These are phyloP conservation scores for Auricularia heimuer DNA, from an alignment of 768 basidiomycete genomes.

Conservation along the genomic window DNA sequence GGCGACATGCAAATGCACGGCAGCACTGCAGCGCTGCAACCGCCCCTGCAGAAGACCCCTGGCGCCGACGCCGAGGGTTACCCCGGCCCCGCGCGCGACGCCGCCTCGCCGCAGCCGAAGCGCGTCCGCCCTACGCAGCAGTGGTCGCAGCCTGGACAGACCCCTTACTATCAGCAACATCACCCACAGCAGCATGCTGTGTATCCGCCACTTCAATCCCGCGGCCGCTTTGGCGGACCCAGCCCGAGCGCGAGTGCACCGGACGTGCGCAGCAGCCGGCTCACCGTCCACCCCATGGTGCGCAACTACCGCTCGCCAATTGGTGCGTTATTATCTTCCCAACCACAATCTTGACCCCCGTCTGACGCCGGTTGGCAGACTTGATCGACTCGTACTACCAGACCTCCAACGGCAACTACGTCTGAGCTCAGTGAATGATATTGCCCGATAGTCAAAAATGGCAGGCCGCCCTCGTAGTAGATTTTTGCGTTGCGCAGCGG, in stretches of 20 bases:
- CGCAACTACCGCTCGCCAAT: neutral
- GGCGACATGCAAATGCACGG: neutral
- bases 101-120: neutral
- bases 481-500: no score
- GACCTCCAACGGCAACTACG: neutral
- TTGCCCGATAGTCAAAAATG: neutral
- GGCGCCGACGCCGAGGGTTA: neutral
- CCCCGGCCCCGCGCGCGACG: neutral
- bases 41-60: neutral
- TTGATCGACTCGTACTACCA: constrained; percentile 1
- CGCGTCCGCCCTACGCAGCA: neutral
- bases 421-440: neutral
- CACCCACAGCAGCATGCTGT: neutral
- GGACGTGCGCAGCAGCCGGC: neutral
- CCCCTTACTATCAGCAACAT: neutral
- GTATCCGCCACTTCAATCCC: neutral
- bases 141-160: neutral
- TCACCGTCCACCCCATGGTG: constrained; percentile 1
- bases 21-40: neutral
- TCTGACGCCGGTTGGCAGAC: neutral
- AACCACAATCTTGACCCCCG: neutral
- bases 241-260: neutral
- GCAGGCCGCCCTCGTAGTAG: neutral
- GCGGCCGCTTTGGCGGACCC: neutral
- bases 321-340: neutral